Evolutionary conservation across 1,284 basidiomycete species (phyloP), one percentile per base, ranked within the genome.

Genomic region (Schizophyllum amplum): DNA sequence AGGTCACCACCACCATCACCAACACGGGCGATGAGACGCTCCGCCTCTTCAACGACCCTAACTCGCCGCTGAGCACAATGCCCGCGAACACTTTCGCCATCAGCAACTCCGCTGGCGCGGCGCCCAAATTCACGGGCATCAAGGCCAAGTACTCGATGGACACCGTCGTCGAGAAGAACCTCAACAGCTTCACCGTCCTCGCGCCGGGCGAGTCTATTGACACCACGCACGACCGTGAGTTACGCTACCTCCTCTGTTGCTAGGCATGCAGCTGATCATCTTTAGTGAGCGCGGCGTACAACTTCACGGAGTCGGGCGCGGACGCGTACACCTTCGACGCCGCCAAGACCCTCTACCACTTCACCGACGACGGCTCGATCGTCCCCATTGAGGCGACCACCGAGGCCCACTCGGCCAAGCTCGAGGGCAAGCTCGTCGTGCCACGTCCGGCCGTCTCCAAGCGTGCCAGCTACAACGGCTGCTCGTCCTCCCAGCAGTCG

Each of bases 1-100:
- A 73, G 63, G 68, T 78, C 52, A 63, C 64, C 25, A 66, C 75
- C n/a, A 75, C 72, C 47, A 55, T 79, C 57, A 72, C 69, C 59
- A 79, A 80, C 71, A 77, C 73, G 55, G 77, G 77, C 55, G 69
- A 73, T 50, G 75, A 78, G 66, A 72, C 73, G 57, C 59, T 79
- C 56, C 75, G 73, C 63, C 64, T 79, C 53, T 67, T 79, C 58
- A 77, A 77, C 59, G 73, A 79, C 65, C 77, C 78, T 24, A 65
- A 67, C 42, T 66, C 72, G n/a, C 64, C 72, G 22, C 68, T 80
- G 47, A 69, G 70, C 54, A 69, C 68, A 51, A 60, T 76, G 55
- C 72, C 75, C 24, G 72, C 77, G 24, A 63, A 80, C 60, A 72
- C 73, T 48, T 80, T 79, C 66, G 54, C 57, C 57, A 74, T 80